Evolutionary conservation across 129 eudicot species (phyloP), one percentile per base, ranked within the genome.

Genomic region (Flaveria ramosissima): DNA sequence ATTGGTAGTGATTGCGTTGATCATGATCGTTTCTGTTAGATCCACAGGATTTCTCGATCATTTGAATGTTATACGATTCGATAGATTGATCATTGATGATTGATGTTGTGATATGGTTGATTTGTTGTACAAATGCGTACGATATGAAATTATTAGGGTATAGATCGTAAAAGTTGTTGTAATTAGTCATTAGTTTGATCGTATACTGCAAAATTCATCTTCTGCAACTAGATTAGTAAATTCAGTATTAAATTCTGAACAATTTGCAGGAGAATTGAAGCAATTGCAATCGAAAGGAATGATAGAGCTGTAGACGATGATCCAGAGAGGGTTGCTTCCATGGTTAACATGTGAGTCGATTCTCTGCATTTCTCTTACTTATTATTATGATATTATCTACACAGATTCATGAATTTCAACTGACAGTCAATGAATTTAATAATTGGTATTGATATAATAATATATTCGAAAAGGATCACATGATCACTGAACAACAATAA

Each of bases 281-380:
- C 68, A 6, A 56, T 67, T 68, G 84, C 84, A 1, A 80, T 26
- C 21, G 88, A 88, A 57, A 83, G 70, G 87, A 89, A 87, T 70
- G 83, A 78, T 61, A 89, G 78, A 16, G 97, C 97, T 6, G 88
- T 85, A 17, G 90, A 82, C 1, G 83, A 89, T 51, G 71, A 80
- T 74, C 96, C 96, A 50, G 96, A 92, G 55, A 60, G 70, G 27
- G 51, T 92, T 74, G 97, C 86, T 81, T 77, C 89, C 32, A 78
- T 87, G 90, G 96, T 92, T 60, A 69, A 87, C 66, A 79, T 79
- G 97, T 92, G 83, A 92, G 92, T 77, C 77, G 68, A 62, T 74
- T 64, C 76, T 77, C 66, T 24, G 24, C 6, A 6, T 45, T 16
- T 67, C 73, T 17, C 78, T 70, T 50, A 72, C 78, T 72, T 62